These are phyloP conservation scores for Nigrospora oryzae DNA, from an alignment of 2,329 filamentous ascomycete species.

Conservation along the genomic window DNA sequence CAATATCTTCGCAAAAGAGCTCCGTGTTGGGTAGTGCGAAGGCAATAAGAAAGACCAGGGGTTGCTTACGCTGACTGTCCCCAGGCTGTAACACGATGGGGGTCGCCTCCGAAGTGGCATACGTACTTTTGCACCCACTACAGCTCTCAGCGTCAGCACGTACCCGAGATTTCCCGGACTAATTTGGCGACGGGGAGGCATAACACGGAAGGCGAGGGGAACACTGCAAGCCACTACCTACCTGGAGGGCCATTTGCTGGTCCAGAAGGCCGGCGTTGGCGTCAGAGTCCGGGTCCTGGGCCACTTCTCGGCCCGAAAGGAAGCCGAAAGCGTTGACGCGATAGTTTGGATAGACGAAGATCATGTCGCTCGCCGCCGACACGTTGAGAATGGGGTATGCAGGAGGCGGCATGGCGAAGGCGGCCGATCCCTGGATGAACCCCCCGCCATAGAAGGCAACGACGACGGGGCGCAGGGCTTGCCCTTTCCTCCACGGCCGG, in stretches of 20 bases:
- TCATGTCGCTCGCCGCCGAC: constrained; percentile 37
- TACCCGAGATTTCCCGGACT: too few species aligned
- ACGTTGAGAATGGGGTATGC: constrained; percentile 51
- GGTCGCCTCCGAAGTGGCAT: constrained; percentile 38
- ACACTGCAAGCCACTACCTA: too few species aligned
- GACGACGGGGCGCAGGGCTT: constrained; percentile 46
- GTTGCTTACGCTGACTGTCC: constrained; percentile 36
- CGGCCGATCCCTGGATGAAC: constrained; percentile 49
- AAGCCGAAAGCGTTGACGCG: constrained; percentile 50
- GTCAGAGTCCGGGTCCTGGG: constrained; percentile 31
- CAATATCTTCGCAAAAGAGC: too few species aligned
- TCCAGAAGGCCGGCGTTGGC: constrained; percentile 43
- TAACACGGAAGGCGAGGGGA: neutral
- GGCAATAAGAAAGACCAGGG: too few species aligned
- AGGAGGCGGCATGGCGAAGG: constrained; percentile 44
- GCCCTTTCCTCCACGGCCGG: constrained; percentile 39
- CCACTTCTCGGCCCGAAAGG: constrained; percentile 38
- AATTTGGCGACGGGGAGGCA: neutral
- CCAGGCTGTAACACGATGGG: constrained; percentile 38
- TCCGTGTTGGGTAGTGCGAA: too few species aligned
- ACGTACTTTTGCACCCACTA: constrained; percentile 40
- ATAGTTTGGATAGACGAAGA: constrained; percentile 40
- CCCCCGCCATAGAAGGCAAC: constrained; percentile 54
- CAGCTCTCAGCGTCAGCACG: constrained; percentile 12
- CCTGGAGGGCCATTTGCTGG: constrained; percentile 29